Evolutionary conservation across 1,284 basidiomycete species (phyloP).

Genomic region (Polyporus tsugae): DNA sequence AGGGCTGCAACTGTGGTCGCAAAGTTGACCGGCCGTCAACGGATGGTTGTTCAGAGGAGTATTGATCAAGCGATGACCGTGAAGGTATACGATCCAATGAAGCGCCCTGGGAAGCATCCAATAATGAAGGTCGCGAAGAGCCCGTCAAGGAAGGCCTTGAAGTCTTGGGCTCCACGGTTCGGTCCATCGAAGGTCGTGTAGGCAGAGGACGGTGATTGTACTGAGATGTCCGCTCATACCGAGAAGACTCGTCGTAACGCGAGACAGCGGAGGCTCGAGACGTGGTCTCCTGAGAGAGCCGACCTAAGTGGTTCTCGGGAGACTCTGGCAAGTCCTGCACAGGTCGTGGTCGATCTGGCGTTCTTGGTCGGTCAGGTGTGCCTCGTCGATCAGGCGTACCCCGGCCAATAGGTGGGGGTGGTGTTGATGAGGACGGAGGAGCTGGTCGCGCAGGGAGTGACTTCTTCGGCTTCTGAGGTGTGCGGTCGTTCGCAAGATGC

Average conservation of each 20-base stretch:
- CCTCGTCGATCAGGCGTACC: conserved; percentile 17
- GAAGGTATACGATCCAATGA: conserved; percentile 27
- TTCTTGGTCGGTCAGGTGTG: conserved; percentile 20
- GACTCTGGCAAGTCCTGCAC: conserved; percentile 34
- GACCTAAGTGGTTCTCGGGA: conserved; percentile 24
- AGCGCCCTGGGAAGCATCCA: conserved; percentile 17
- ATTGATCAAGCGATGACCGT: conserved; percentile 26
- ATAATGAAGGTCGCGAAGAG: conserved; percentile 10
- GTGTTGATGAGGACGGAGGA: conserved; percentile 13
- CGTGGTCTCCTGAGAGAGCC: conserved; percentile 22
- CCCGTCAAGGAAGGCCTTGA: conserved; percentile 16
- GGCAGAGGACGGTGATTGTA: conserved; percentile 24
- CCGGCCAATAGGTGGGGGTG: conserved; percentile 17
- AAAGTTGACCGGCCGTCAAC: conserved; percentile 23
- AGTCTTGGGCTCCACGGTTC: conserved; percentile 20
- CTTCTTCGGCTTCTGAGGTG: conserved; percentile 36
- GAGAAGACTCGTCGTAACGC: conserved; percentile 9
- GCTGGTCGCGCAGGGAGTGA: conserved; percentile 16
- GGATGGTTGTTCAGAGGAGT: conserved; percentile 18
- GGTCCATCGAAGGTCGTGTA: conserved; percentile 23
- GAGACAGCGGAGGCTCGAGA: conserved; percentile 14
- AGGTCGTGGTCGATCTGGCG: conserved; percentile 25
- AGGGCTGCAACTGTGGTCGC: conserved; percentile 27
- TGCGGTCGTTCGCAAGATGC: conserved; percentile 33
- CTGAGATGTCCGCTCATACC: conserved; percentile 15